Percentiles rank a stretch among this genome's conserved stretches.
These are phyloP conservation scores for Elongisporangium anandrum DNA, from an alignment of 352 stramenopile genomes.

Conservation along the genomic window DNA sequence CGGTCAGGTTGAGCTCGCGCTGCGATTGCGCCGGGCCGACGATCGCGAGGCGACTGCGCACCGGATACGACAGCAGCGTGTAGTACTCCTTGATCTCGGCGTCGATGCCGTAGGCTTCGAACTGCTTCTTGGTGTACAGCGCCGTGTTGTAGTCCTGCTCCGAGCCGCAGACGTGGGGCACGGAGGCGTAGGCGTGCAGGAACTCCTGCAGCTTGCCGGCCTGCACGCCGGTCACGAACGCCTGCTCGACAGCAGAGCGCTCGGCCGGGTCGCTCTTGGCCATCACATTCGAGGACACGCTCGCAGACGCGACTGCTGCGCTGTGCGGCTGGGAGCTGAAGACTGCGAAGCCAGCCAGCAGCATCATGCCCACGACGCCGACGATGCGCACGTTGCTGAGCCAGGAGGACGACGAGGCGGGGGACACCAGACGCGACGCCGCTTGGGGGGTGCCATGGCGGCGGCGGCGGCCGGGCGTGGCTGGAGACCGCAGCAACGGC, in stretches of 20 bases:
- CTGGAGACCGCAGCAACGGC: background rate
- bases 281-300: background rate
- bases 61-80: conserved; percentile 57
- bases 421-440: background rate
- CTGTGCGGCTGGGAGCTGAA: conserved; percentile 1
- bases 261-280: conserved; percentile 5
- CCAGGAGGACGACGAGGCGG: background rate
- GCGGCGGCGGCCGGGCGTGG: background rate
- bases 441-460: background rate
- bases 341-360: conserved; percentile 9
- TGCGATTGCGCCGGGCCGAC: conserved; percentile 21
- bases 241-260: conserved; percentile 8
- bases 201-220: conserved; percentile 18
- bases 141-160: conserved; percentile 18
- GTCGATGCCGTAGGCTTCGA: conserved; percentile 38
- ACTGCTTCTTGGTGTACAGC: conserved; percentile 25
- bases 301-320: background rate
- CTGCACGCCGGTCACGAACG: conserved; percentile 16
- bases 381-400: conserved; percentile 8
- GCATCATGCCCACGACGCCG: conserved; percentile 3
- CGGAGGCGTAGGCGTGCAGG: conserved; percentile 20
- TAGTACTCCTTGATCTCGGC: conserved; percentile 61
- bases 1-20: conserved; percentile 47
- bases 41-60: conserved; percentile 29
- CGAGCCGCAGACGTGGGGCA: conserved; percentile 29